phyloP scores from a whole-genome alignment of 805 yeast species.

The Candida argentea region DNA sequence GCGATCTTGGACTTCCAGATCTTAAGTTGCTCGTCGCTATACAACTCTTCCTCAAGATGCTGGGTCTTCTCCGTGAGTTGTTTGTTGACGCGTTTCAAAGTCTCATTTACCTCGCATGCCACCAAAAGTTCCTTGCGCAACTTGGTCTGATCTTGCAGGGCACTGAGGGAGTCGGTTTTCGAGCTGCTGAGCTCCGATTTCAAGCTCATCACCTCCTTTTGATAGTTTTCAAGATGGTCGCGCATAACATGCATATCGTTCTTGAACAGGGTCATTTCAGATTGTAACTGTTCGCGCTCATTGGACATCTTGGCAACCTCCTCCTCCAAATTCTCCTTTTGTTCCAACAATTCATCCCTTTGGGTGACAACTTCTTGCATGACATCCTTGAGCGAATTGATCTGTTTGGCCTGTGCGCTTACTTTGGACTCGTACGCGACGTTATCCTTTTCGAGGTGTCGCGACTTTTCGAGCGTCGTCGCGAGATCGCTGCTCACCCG shows the following conservation, averaged over 20 bases:
- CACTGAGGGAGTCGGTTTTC: conserved; percentile 16
- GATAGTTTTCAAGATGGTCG: conserved; percentile 24
- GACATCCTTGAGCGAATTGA: conserved; percentile 45
- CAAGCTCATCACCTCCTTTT: conserved; percentile 22
- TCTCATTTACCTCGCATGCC: conserved; percentile 56
- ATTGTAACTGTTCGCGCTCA: conserved; percentile 15
- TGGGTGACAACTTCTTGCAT: conserved; percentile 54
- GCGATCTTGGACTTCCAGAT: conserved; percentile 52
- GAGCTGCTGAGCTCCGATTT: conserved; percentile 26
- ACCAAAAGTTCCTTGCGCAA: conserved; percentile 44
- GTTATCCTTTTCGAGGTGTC: conserved; percentile 24
- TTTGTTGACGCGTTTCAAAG: conserved; percentile 44
- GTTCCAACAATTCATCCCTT: conserved; percentile 47
- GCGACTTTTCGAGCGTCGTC: conserved; percentile 16
- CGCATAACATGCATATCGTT: conserved; percentile 21
- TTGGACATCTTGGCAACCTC: conserved; percentile 17
- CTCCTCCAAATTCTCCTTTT: conserved; percentile 20
- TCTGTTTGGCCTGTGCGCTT: conserved; percentile 33
- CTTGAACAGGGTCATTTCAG: conserved; percentile 16
- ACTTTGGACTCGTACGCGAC: conserved; percentile 27
- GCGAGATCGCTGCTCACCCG: conserved; percentile 21
- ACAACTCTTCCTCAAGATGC: conserved; percentile 37
- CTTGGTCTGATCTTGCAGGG: conserved; percentile 24
- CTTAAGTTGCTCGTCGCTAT: conserved; percentile 42
- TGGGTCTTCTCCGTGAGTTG: conserved; percentile 38